Percentiles rank a stretch among this genome's conserved stretches.
phyloP scores from a whole-genome alignment of 257 asterid genomes.

The Rhazya stricta region DNA sequence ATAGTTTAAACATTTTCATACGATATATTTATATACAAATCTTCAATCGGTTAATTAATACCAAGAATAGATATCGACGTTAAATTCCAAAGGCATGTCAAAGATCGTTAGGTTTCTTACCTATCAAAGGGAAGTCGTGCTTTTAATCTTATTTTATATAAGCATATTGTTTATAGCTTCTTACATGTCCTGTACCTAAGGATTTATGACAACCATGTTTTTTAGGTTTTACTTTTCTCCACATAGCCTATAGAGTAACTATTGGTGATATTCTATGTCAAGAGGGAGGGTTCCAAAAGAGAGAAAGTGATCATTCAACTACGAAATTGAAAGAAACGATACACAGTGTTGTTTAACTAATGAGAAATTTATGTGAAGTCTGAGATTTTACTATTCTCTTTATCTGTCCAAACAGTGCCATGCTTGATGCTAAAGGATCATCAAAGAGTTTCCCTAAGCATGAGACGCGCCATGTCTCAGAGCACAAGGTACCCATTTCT shows the following conservation, averaged over 20 bases:
- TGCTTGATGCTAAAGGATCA: slow-evolving; percentile 50
- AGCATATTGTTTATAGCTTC: not conserved
- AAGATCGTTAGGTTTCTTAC: not conserved
- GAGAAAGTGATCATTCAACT: not conserved
- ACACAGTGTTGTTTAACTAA: not conserved
- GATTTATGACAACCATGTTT: not conserved
- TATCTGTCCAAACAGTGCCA: slow-evolving; percentile 37
- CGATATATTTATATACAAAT: not conserved
- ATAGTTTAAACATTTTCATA: not conserved
- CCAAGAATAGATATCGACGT: not conserved
- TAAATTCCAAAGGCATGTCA: not conserved
- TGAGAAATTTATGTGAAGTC: not conserved
- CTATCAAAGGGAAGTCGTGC: not conserved
- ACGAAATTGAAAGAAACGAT: not conserved
- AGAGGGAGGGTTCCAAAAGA: not conserved
- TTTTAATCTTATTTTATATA: not conserved
- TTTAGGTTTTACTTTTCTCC: not conserved
- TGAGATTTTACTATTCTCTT: slow-evolving; percentile 1
- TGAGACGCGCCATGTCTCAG: slow-evolving; percentile 69
- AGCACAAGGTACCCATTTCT: slow-evolving; percentile 65
- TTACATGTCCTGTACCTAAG: not conserved
- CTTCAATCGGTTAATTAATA: not conserved
- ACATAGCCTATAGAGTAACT: not conserved
- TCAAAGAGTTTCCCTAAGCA: slow-evolving; percentile 73
- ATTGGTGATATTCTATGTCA: not conserved